Percentiles rank a stretch among this genome's conserved stretches.
These are phyloP conservation scores for Entomortierella lignicola DNA, from an alignment of 192 early-diverging fungal species.

Conservation along the genomic window DNA sequence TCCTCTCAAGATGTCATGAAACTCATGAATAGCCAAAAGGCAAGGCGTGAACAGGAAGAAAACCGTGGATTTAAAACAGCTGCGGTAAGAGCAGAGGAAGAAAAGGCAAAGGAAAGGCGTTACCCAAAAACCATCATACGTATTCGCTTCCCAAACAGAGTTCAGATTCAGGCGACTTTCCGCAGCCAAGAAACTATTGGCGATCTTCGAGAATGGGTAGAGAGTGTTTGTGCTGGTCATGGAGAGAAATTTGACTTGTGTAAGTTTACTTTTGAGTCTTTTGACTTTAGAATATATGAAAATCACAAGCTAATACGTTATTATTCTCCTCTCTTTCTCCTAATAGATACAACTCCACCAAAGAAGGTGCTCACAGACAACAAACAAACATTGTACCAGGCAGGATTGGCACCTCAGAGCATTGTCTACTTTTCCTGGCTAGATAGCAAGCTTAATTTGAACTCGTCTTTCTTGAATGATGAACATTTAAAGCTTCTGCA, in stretches of 20 bases:
- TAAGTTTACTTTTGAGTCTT: slow-evolving; percentile 1
- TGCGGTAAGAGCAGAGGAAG: slow-evolving; percentile 78
- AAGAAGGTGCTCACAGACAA: slow-evolving; percentile 62
- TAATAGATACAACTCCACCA: slow-evolving; percentile 59
- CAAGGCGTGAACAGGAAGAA: slow-evolving; percentile 65
- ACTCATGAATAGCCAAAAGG: slow-evolving; percentile 69
- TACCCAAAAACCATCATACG: slow-evolving; percentile 85
- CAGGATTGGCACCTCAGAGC: slow-evolving; percentile 65
- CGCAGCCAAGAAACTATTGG: slow-evolving; percentile 65
- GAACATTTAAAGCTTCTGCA: slow-evolving; percentile 35
- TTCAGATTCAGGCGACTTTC: slow-evolving; percentile 82
- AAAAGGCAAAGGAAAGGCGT: slow-evolving; percentile 65
- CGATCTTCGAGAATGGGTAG: slow-evolving; percentile 35
- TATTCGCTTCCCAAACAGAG: slow-evolving; percentile 85
- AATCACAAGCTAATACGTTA: neutral
- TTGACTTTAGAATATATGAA: neutral
- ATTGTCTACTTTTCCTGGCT: slow-evolving; percentile 64
- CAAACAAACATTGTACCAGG: slow-evolving; percentile 58
- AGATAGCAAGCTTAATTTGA: slow-evolving; percentile 40
- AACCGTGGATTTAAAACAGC: slow-evolving; percentile 84
- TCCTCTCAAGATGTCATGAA: slow-evolving; percentile 75
- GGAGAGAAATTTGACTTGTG: slow-evolving; percentile 53
- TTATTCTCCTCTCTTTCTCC: neutral
- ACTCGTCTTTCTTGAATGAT: slow-evolving; percentile 40
- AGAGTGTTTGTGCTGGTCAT: slow-evolving; percentile 38